Evolutionary conservation across 768 basidiomycete genomes (phyloP), one percentile per base, ranked within the genome.

Genomic region (Naganishia onofrii): DNA sequence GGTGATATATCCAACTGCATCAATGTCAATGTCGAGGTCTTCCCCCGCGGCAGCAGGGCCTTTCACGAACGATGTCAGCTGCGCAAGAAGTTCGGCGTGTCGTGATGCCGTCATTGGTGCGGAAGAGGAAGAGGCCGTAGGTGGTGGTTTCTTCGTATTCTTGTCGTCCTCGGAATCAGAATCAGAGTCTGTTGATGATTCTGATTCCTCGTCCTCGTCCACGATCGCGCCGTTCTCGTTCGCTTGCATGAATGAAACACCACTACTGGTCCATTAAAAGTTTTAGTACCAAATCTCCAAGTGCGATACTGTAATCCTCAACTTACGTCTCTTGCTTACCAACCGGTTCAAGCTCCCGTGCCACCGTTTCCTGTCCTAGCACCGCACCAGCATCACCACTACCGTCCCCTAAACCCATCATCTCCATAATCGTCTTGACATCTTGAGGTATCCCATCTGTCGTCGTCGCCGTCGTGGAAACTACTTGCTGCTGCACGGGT

Each of bases 1-100:
- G 1, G 71, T 72, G 28, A 72, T 69, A 32, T 72, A 72, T 34
- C 71, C 71, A n/a, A 53, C n/a, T n/a, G n/a, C n/a, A n/a, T n/a
- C 60, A 10, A 48, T 60, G 31, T 69, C 63, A 23, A 29, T 52
- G 26, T 65, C 51, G 1, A 32, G 15, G 7, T 32, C 34, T 26
- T 36, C 46, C 2, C 12, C 36, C 38, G 54, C n/a, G n/a, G n/a
- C n/a, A n/a, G n/a, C n/a, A n/a, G n/a, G 38, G 2, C 51, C 48
- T 29, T 36, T 44, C 28, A 52, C 60, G n/a, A 67, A 73, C 4
- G 72, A 67, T 15, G 72, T 73, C 6, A 73, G 52, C 31, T 73
- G 72, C 19, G 69, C 53, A 23, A 73, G 68, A 31, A 73, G 69
- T 23, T 32, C 32, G 44, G 69, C 69, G 23, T 70, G 68, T 19